A percentile compares a stretch with the other conserved stretches of the same genome.
These are phyloP conservation scores for Naganishia sp. DNA, from an alignment of 1,284 basidiomycete genomes.

Conservation along the genomic window DNA sequence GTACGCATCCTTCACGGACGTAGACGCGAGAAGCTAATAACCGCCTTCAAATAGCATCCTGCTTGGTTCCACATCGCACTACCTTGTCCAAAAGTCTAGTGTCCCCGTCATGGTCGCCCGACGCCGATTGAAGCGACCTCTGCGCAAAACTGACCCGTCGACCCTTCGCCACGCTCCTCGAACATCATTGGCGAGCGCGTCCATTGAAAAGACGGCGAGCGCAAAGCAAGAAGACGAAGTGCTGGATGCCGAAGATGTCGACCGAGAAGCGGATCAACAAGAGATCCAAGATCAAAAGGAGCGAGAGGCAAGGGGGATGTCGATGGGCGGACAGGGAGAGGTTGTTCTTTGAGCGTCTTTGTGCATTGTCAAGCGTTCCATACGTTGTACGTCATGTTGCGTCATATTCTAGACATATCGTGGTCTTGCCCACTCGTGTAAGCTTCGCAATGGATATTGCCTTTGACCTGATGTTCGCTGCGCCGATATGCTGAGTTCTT, in stretches of 20 bases:
- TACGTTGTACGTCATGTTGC: no score
- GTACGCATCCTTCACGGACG: slow-evolving; percentile 55
- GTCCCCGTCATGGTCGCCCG: slow-evolving; percentile 91
- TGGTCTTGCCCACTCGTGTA: no score
- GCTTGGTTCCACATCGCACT: slow-evolving; percentile 95
- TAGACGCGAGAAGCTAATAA: not conserved
- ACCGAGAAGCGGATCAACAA: slow-evolving; percentile 36
- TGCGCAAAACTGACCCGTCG: slow-evolving; percentile 55
- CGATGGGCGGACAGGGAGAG: slow-evolving; percentile 23
- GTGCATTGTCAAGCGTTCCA: not conserved
- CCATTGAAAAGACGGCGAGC: slow-evolving; percentile 64
- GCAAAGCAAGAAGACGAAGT: slow-evolving; percentile 54
- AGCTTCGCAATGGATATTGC: no score
- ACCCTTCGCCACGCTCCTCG: slow-evolving; percentile 59
- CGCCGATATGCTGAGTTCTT: no score
- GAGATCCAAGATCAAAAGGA: slow-evolving; percentile 28
- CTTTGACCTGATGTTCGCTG: no score
- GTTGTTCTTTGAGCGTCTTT: slow-evolving; percentile 7
- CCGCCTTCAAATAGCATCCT: slow-evolving; percentile 66
- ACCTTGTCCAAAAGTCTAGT: slow-evolving; percentile 88
- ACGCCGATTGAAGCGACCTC: slow-evolving; percentile 73
- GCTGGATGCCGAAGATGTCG: slow-evolving; percentile 49
- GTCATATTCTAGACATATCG: no score
- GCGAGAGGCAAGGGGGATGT: slow-evolving; percentile 16
- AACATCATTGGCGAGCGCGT: slow-evolving; percentile 80